Percentiles rank a stretch among this genome's conserved stretches.
These are phyloP conservation scores for Cystofilobasidium ferigula DNA, from an alignment of 768 basidiomycete species.

Conservation along the genomic window DNA sequence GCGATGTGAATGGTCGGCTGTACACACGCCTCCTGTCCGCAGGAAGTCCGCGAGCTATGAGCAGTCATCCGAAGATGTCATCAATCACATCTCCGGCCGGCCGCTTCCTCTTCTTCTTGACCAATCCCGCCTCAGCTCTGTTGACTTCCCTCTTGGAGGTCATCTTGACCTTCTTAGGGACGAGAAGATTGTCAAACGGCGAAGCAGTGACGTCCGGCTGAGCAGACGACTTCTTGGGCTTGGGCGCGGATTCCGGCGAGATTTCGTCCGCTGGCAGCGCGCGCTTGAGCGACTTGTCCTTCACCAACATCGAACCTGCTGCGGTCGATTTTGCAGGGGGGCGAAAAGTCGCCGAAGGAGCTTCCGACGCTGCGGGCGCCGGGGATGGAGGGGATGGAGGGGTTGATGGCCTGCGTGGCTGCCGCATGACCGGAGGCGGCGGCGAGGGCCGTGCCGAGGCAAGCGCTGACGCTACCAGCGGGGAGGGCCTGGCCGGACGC, in stretches of 20 bases:
- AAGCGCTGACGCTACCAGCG: neutral
- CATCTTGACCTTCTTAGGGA: neutral
- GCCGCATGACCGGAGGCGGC: neutral
- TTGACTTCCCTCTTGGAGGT: neutral
- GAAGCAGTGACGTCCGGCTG: neutral
- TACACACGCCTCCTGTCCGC: too few species aligned
- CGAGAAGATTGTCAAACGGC: neutral
- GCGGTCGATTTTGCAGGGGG: too few species aligned
- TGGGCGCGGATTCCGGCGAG: neutral
- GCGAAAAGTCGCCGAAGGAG: too few species aligned
- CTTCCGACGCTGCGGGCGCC: too few species aligned
- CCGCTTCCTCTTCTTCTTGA: constrained; percentile 15
- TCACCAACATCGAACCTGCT: too few species aligned
- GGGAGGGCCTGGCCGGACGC: neutral
- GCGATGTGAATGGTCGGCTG: too few species aligned
- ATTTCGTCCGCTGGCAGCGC: neutral
- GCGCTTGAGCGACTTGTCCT: neutral
- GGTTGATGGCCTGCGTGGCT: too few species aligned
- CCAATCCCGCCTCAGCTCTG: neutral
- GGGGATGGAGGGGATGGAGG: too few species aligned
- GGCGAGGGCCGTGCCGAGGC: neutral
- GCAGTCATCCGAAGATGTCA: constrained; percentile 19
- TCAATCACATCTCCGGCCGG: constrained; percentile 13
- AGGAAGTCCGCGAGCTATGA: too few species aligned
- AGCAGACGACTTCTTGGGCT: neutral